Base-by-base conservation (phyloP, 148 eudicot genomes). In the Rhododendron vialii region DNA sequence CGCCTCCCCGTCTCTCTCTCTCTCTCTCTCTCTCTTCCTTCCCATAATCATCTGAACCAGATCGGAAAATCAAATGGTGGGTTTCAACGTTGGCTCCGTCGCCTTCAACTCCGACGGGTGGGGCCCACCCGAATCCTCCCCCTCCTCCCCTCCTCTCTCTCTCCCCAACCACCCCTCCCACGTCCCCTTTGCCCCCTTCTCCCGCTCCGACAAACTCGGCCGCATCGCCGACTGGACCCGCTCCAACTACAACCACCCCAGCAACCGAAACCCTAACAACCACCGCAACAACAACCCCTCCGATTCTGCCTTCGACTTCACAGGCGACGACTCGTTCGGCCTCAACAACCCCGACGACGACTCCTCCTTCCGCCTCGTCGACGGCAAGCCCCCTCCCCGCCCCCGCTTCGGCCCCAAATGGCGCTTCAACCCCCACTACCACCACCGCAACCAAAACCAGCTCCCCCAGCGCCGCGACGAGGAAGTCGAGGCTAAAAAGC, bases 21-120 rank as follows among this genome's bases (percentile, higher is more conserved):
- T 47, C 50, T 7, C 20, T 1, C 59, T 55, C 7, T 5, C 22
- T 55, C 22, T 0, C 5, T 14, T 55, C 61, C 71, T 65, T n/a
- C 30, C 71, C 71, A n/a, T 30, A 65, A 4, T 65, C 65, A 6
- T 24, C 71, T 65, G 33, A 26, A 11, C 61, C 35, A 7, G 74
- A 82, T 82, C 33, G 3, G 33, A 38, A 47, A 55, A 55, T 17
- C 61, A 17, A 15, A 93, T 92, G 88, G 90, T 81, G 0, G 87
- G 90, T 4, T 95, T 96, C 65, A 95, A 95, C 8, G 80, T 95
- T 9, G 95, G 93, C 24, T 87, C 92, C 2, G 98, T 96, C 0
- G 94, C 99, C 0, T 96, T 92, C 94, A 96, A 95, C 83, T 85
- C 98, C 10, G 98, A 95, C 86, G 99, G 99, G 0, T 96, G 99